Evolutionary conservation across 352 stramenopile species (phyloP), one percentile per base, ranked within the genome.

Genomic region (Phytophthora pinifolia): DNA sequence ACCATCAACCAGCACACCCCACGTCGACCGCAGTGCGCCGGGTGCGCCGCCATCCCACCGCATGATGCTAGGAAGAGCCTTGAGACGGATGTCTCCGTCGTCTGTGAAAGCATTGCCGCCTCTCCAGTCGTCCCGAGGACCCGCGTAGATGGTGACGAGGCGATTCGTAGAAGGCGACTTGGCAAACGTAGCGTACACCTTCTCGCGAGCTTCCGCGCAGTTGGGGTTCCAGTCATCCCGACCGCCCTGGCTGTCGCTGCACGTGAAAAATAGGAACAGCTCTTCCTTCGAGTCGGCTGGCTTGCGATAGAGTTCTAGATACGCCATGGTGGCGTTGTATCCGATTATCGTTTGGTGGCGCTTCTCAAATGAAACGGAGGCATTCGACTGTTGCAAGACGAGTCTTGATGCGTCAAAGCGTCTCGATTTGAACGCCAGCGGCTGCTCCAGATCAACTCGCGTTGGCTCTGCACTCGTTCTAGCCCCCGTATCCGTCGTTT

Each of bases 211-310:
- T 18, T 65, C 59, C 8, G 44, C 54, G 32, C 76, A 89, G 34
- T 71, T 58, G n/a, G 59, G 55, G 9, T 62, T 78, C 76, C 78
- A 89, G 57, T 89, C 73, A 32, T 74, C 47, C 53, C 62, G 46
- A 1, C 58, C 62, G 15, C 70, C 70, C 31, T 81, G 46, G 17
- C 65, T 62, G 42, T 84, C 72, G 14, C 75, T 83, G 61, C 79
- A 89, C 2, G 70, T 80, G 52, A 89, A 89, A 46, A 86, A 86
- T 12, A 88, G 59, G 46, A 86, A 87, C n/a, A 89, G 46, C 10
- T 70, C 49, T 27, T 86, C 73, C 42, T 64, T 46, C 13, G 50
- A 67, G 38, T 51, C 29, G 14, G 6, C 9, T 14, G 45, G 46
- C 25, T 36, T 76, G 32, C 13, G 52, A 32, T 86, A 86, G 18